Evolutionary conservation across 192 early-diverging fungal genomes (phyloP).

Genomic region (Physocladia obscura): DNA sequence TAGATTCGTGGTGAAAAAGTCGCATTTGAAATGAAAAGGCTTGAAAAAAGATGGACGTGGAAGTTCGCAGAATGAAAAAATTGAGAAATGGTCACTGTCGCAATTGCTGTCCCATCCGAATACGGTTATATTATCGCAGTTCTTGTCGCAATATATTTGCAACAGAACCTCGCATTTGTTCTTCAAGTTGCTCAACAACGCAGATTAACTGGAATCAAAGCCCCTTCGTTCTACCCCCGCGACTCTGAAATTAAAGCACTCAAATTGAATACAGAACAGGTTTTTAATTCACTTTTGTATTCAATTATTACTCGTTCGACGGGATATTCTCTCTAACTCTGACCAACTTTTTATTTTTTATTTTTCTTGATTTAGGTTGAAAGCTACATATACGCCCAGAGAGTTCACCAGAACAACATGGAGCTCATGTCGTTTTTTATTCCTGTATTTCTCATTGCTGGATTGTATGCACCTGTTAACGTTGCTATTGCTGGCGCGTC

Average conservation of each 20-base stretch:
- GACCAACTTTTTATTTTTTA: no score
- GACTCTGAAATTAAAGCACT: constrained; percentile 23
- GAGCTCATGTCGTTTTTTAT: constrained; percentile 24
- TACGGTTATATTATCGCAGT: constrained; percentile 10
- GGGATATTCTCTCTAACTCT: no score
- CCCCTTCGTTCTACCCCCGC: constrained; percentile 14
- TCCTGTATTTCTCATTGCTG: constrained; percentile 17
- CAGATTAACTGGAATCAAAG: constrained; percentile 16
- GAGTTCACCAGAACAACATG: constrained; percentile 26
- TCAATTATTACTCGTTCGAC: no score
- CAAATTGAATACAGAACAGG: constrained; percentile 9
- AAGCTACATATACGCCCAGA: constrained; percentile 18
- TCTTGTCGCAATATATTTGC: constrained; percentile 16
- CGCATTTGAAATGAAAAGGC: no score
- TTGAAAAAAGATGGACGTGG: no score
- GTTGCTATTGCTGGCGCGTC: constrained; percentile 7
- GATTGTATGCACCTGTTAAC: neutral
- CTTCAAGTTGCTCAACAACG: neutral
- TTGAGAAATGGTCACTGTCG: neutral
- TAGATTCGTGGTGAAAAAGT: no score
- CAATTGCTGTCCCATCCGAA: neutral
- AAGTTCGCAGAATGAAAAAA: no score
- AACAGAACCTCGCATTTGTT: constrained; percentile 23
- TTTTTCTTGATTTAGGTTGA: no score
- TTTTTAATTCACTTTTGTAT: no score